Percentiles rank a stretch among this genome's conserved stretches.
Conservation (phyloP, 176 grass and related monocot genomes). For the Aegilops bicornis region DNA sequence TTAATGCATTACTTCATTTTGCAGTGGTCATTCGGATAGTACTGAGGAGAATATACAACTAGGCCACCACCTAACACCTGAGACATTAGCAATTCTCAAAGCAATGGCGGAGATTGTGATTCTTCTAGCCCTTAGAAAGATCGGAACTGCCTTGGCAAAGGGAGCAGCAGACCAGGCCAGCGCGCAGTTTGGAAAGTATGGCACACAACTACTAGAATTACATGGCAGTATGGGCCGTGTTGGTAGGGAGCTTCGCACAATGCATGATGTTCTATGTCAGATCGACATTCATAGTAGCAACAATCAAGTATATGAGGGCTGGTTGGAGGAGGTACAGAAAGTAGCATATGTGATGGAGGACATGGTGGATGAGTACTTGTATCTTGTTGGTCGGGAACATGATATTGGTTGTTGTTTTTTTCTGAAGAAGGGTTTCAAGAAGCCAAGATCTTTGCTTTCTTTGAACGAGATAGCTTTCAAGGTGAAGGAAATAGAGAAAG, state of each 20-base stretch:
- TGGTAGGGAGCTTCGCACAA: neutral
- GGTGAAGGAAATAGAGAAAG: neutral
- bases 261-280: neutral
- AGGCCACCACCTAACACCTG: rapidly evolving
- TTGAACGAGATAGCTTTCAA: neutral
- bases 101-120: neutral
- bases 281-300: neutral
- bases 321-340: neutral
- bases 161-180: neutral
- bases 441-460: neutral
- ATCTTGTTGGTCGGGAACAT: neutral
- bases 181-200: neutral
- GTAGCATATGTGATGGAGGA: neutral
- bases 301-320: neutral
- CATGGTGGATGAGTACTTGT: neutral
- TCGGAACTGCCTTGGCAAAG: neutral
- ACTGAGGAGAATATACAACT: too few relatives aligned
- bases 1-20: too few relatives aligned
- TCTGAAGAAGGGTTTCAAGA: neutral
- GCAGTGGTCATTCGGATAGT: too few relatives aligned
- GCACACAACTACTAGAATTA: neutral
- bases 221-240: neutral
- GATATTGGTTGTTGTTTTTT: neutral
- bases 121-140: neutral
- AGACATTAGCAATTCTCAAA: too few relatives aligned